phyloP scores from a whole-genome alignment of 768 basidiomycete genomes.

The Lenzites betulinus region DNA sequence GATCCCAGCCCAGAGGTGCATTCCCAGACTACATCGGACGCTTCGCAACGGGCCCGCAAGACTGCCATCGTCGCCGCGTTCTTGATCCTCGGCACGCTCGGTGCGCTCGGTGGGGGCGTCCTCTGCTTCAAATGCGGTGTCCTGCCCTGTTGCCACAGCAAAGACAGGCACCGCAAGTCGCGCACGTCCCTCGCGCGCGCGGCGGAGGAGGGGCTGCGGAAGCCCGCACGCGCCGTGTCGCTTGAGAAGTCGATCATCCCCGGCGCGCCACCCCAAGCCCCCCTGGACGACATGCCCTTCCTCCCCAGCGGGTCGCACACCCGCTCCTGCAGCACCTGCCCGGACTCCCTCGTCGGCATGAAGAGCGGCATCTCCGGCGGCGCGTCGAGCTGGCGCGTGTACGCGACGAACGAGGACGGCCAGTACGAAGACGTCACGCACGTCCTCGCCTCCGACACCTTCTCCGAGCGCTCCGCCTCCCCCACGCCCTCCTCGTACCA shows the following conservation, averaged over 20 bases:
- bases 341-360: conserved; percentile 13
- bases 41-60: conserved; percentile 9
- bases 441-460: conserved; percentile 25
- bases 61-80: conserved; percentile 20
- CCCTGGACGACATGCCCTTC: not conserved
- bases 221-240: not conserved
- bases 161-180: not conserved
- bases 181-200: not conserved
- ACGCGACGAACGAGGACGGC: conserved; percentile 19
- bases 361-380: conserved; percentile 8
- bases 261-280: not conserved
- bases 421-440: conserved; percentile 32
- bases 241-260: conserved; percentile 21
- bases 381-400: conserved; percentile 17
- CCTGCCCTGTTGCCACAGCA: conserved; percentile 12
- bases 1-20: conserved; percentile 13
- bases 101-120: conserved; percentile 12
- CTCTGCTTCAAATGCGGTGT: conserved; percentile 24
- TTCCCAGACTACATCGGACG: conserved; percentile 1
- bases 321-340: conserved; percentile 17
- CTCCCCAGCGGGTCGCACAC: conserved; percentile 15
- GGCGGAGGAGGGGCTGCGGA: conserved; percentile 10
- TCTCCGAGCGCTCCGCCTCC: conserved; percentile 12
- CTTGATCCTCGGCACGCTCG: conserved; percentile 19
- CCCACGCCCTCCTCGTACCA: not conserved